Percentiles rank a stretch among this genome's conserved stretches.
Evolutionary conservation across 257 asterid species (phyloP).

Genomic region (Perilla frutescens): DNA sequence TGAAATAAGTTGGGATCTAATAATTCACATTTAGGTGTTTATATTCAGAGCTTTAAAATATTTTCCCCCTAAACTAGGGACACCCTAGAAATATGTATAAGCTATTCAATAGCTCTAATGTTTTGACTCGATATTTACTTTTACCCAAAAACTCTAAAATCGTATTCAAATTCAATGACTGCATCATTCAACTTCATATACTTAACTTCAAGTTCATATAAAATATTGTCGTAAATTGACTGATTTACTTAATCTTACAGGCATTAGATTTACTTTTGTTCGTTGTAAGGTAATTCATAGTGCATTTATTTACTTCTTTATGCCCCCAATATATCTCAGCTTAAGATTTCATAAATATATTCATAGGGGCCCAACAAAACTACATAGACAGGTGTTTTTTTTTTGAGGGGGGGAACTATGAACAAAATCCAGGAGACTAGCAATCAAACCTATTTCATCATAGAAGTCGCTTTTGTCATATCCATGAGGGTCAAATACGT

Average conservation of each 20-base stretch:
- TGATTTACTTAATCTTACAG: neutral
- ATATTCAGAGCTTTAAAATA: neutral
- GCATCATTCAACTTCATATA: slow-evolving; percentile 3
- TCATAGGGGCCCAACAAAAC: neutral
- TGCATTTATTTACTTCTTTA: neutral
- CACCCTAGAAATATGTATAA: neutral
- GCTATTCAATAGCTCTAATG: slow-evolving; percentile 1
- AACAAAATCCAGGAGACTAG: slow-evolving; percentile 26
- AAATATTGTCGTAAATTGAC: neutral
- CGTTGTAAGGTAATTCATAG: neutral
- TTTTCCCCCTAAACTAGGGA: neutral
- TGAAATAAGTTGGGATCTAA: slow-evolving; percentile 19
- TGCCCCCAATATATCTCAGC: neutral
- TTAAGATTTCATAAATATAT: neutral
- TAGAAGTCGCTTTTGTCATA: slow-evolving; percentile 88
- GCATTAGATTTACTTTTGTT: neutral
- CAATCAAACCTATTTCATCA: slow-evolving; percentile 78
- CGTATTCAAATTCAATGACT: neutral
- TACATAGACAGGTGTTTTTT: neutral
- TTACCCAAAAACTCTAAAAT: neutral
- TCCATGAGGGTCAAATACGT: slow-evolving; percentile 98
- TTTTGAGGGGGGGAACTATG: neutral
- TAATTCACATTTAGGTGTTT: neutral
- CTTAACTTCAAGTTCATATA: neutral
- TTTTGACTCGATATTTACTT: slow-evolving; percentile 1